Conservation (phyloP, 495 filamentous ascomycete genomes). For the Pyrenopolyporus hunteri region DNA sequence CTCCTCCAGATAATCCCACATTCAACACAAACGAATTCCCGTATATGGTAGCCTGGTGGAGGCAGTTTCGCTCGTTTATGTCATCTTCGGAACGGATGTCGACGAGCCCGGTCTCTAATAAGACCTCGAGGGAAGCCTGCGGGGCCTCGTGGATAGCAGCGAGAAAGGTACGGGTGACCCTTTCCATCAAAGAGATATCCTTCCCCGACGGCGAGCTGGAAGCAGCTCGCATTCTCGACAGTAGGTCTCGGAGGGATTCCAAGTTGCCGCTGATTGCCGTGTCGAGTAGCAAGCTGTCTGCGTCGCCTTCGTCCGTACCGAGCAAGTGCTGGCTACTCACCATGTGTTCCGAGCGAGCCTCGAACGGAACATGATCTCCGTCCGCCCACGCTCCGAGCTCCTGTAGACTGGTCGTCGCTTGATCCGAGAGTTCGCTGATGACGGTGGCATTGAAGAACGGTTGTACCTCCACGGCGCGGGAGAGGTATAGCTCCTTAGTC, state of each 20-base stretch:
- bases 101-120: conserved; percentile 81
- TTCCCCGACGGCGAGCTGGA: conserved; percentile 46
- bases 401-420: conserved; percentile 89
- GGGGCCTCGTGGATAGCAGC: conserved; percentile 86
- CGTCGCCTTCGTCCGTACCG: conserved; percentile 80
- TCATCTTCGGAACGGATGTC: conserved; percentile 90
- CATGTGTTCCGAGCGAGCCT: conserved; percentile 67
- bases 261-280: conserved; percentile 79
- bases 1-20: conserved; percentile 69
- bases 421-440: conserved; percentile 94
- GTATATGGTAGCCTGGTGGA: conserved; percentile 93
- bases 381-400: conserved; percentile 97
- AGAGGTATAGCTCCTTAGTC: conserved; percentile 96
- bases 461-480: conserved; percentile 94
- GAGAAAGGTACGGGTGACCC: conserved; percentile 86
- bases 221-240: conserved; percentile 55
- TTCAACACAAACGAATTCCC: conserved; percentile 77
- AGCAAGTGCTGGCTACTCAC: conserved; percentile 65
- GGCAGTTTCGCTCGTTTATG: conserved; percentile 94
- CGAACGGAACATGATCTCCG: conserved; percentile 86
- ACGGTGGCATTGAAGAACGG: conserved; percentile 97
- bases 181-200: conserved; percentile 61
- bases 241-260: conserved; percentile 56
- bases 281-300: conserved; percentile 86
- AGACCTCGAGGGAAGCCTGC: conserved; percentile 71